Conservation (phyloP, 805 yeast species). For the Kodamaea kakaduensis region DNA sequence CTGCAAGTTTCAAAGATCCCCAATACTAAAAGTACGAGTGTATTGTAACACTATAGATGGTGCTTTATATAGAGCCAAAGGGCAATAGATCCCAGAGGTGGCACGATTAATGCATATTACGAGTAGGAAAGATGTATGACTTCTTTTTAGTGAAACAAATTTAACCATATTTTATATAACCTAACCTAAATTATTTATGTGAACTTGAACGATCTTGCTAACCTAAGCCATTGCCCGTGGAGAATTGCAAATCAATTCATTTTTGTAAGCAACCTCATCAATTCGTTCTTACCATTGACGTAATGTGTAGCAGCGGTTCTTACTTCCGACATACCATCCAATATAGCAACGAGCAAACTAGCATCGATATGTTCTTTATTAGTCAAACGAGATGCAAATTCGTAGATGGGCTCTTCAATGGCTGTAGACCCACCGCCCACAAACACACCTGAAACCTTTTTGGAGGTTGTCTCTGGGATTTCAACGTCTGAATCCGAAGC, state of each 20-base stretch:
- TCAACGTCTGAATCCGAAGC: not conserved
- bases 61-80: no score
- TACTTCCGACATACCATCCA: slow-evolving; percentile 39
- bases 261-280: slow-evolving; percentile 47
- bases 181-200: no score
- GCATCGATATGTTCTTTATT: slow-evolving; percentile 36
- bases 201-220: no score
- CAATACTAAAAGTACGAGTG: slow-evolving; percentile 23
- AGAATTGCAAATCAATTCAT: no score
- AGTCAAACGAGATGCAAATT: slow-evolving; percentile 44
- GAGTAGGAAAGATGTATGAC: no score
- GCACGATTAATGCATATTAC: no score
- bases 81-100: no score
- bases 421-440: slow-evolving; percentile 65
- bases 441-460: slow-evolving; percentile 27
- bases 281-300: slow-evolving; percentile 66
- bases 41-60: no score
- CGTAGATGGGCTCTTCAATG: slow-evolving; percentile 65
- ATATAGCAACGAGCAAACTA: slow-evolving; percentile 55
- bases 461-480: not conserved
- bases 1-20: slow-evolving; percentile 47
- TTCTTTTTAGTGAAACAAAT: no score
- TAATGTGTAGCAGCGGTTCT: slow-evolving; percentile 60
- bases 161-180: no score
- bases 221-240: not conserved